Percentiles rank a stretch among this genome's conserved stretches.
Conservation (phyloP, 805 yeast genomes). For the Zygoascus bituminiphila region DNA sequence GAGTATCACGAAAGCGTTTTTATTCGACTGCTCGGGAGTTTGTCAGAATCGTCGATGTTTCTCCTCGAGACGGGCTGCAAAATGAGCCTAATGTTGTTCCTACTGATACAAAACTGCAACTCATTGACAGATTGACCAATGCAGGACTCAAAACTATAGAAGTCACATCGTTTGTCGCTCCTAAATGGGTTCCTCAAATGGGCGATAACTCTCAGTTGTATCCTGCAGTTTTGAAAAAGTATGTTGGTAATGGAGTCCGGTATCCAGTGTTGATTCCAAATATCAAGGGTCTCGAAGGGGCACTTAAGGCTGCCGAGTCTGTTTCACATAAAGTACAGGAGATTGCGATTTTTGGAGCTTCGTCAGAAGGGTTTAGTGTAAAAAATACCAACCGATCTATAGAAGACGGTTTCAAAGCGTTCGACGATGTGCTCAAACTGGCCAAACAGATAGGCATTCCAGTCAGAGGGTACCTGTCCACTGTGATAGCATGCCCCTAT, state of each 20-base stretch:
- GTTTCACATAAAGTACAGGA: conserved; percentile 17
- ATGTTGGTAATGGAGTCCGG: conserved; percentile 14
- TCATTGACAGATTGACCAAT: conserved; percentile 20
- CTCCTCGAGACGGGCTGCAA: conserved; percentile 30
- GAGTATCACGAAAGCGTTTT: neutral
- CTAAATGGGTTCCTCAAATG: conserved; percentile 32
- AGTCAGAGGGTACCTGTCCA: conserved; percentile 27
- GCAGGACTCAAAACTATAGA: conserved; percentile 24
- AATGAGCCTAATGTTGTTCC: conserved; percentile 23
- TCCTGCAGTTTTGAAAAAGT: conserved; percentile 11
- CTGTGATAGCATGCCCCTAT: conserved; percentile 28
- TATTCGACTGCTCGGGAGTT: conserved; percentile 1
- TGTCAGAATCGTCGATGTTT: conserved; percentile 26
- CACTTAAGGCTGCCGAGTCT: conserved; percentile 15
- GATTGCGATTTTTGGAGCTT: conserved; percentile 27
- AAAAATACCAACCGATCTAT: conserved; percentile 26
- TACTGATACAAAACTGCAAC: conserved; percentile 22
- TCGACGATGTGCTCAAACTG: conserved; percentile 17
- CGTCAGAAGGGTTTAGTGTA: conserved; percentile 26
- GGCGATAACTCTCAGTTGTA: conserved; percentile 22
- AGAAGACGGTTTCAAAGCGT: conserved; percentile 21
- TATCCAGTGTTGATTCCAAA: conserved; percentile 28
- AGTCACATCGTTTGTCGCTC: conserved; percentile 28
- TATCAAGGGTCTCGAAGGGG: conserved; percentile 23
- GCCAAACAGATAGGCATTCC: conserved; percentile 20